These are phyloP conservation scores for Ballota nigra DNA, from an alignment of 257 asterid species.

Conservation along the genomic window DNA sequence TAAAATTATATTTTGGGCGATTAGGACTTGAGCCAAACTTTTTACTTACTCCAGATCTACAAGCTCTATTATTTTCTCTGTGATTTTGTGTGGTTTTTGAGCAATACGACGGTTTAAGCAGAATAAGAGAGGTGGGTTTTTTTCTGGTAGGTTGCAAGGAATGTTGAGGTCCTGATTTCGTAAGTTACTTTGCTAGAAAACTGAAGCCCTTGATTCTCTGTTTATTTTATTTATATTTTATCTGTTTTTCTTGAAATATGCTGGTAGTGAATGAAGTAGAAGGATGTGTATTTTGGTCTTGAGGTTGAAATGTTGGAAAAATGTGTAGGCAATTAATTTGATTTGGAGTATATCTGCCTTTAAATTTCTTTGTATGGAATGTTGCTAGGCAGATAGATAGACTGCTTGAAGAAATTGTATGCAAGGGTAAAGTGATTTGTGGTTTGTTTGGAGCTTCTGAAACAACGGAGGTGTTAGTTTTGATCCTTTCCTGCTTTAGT, in stretches of 20 bases:
- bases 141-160: slow-evolving; percentile 16
- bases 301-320: slow-evolving; percentile 13
- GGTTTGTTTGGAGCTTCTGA: slow-evolving; percentile 23
- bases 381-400: slow-evolving; percentile 10
- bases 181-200: slow-evolving; percentile 19
- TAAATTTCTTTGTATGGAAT: slow-evolving; percentile 1
- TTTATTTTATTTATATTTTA: background rate
- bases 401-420: slow-evolving; percentile 1
- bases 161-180: slow-evolving; percentile 17
- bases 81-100: slow-evolving; percentile 19
- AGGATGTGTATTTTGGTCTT: slow-evolving; percentile 6
- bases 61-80: slow-evolving; percentile 15
- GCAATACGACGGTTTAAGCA: slow-evolving; percentile 5
- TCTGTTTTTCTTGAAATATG: background rate
- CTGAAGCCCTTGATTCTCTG: slow-evolving; percentile 13
- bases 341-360: slow-evolving; percentile 23
- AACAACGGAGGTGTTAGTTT: slow-evolving; percentile 17
- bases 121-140: slow-evolving; percentile 27
- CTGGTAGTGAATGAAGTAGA: slow-evolving; percentile 17
- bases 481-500: slow-evolving; percentile 1
- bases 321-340: slow-evolving; percentile 10
- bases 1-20: slow-evolving; percentile 17
- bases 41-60: slow-evolving; percentile 40
- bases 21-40: background rate
- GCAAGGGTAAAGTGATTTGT: background rate